Base-by-base conservation (phyloP, 1,139 yeast genomes). In the Kodamaea plutei region DNA sequence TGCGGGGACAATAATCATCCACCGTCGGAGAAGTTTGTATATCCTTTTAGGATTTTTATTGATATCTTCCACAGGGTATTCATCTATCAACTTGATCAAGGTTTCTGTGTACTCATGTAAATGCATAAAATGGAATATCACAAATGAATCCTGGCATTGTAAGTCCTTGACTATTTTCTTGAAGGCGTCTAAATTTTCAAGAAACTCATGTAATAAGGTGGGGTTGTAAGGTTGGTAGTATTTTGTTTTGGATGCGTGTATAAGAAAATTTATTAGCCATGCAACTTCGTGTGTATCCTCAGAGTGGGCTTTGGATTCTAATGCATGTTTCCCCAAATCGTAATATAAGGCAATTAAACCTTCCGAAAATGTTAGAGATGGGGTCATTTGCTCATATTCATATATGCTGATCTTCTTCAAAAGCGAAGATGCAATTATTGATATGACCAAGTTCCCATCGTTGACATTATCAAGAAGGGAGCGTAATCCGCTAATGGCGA, bases 1-100 rank as follows among this genome's bases (percentile, higher is more conserved):
- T n/a, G 56, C 38, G 0, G 64, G 63, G 3, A 50, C 25, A 8
- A 52, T 54, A 4, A 50, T 37, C 16, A 54, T 36, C 58, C 61
- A 58, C n/a, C 38, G 39, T 24, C 62, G 41, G 15, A 58, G 39
- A 4, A 54, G 26, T 13, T 38, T 37, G 35, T 52, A 57, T 11
- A 54, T n/a, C n/a, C n/a, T n/a, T n/a, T n/a, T n/a, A n/a, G n/a
- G n/a, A n/a, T n/a, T n/a, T n/a, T n/a, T n/a, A n/a, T n/a, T n/a
- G n/a, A n/a, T n/a, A n/a, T n/a, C n/a, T n/a, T n/a, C n/a, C n/a
- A n/a, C n/a, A n/a, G n/a, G n/a, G n/a, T n/a, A n/a, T n/a, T n/a
- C n/a, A n/a, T n/a, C n/a, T n/a, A n/a, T n/a, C n/a, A n/a, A n/a
- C n/a, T n/a, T n/a, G n/a, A n/a, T n/a, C n/a, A n/a, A n/a, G n/a